These are phyloP conservation scores for Neurospora sp. DNA, from an alignment of 495 filamentous ascomycete genomes.

Conservation along the genomic window DNA sequence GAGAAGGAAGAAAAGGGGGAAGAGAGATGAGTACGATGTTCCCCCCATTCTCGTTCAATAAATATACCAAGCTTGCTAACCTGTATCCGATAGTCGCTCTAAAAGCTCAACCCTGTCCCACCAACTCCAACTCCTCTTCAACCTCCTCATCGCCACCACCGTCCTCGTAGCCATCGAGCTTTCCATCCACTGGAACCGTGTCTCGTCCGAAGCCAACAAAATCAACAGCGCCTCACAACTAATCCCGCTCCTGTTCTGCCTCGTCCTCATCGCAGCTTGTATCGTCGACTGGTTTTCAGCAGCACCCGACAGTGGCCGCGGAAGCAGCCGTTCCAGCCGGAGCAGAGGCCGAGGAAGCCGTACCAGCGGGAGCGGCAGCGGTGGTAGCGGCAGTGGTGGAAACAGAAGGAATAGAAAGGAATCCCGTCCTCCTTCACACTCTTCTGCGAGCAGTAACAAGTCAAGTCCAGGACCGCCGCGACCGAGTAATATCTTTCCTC, in stretches of 20 bases:
- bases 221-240: constrained; percentile 24
- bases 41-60: neutral
- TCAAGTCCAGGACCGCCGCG: neutral
- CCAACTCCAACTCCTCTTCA: constrained; percentile 12
- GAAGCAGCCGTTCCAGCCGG: neutral
- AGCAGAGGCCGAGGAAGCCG: neutral
- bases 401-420: neutral
- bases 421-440: neutral
- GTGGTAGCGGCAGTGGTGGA: constrained; percentile 1
- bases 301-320: neutral
- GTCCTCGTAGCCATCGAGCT: constrained; percentile 29
- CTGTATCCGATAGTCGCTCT: neutral
- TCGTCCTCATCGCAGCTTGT: constrained; percentile 3
- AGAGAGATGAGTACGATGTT: neutral
- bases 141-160: constrained; percentile 17
- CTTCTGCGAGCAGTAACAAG: neutral
- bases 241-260: constrained; percentile 26
- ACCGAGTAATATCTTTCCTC: neutral
- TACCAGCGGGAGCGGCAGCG: neutral
- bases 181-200: constrained; percentile 29
- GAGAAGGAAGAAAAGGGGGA: constrained; percentile 2
- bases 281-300: constrained; percentile 1
- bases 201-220: constrained; percentile 10
- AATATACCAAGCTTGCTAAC: neutral
- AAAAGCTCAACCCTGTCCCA: neutral